Evolutionary conservation across 306 rosid genomes (phyloP), one percentile per base, ranked within the genome.

Genomic region (Pyrus bretschneideri): DNA sequence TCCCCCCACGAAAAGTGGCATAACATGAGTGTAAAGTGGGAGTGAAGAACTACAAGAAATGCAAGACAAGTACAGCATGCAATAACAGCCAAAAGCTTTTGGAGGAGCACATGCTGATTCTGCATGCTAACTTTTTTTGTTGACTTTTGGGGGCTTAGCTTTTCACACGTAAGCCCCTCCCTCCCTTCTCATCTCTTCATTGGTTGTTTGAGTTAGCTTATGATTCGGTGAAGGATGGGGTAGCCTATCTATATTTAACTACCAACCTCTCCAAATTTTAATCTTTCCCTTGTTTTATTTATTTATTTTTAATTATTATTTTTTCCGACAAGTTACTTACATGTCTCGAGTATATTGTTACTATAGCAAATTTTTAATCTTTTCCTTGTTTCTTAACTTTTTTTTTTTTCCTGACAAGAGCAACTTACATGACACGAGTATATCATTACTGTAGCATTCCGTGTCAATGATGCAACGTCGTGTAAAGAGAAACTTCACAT

Each of bases 161-260:
- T 71, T 55, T 68, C 74, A 23, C 21, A 5, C 9, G 2, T 51
- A 5, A 22, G 64, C 45, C 35, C 9, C 72, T 45, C 63, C 70
- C 13, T 59, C 21, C 4, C 40, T 29, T 29, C 59, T 9, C 23
- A 27, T 19, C 9, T 17, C 42, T 40, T 79, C 63, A 5, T 81
- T 78, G 93, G 87, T 87, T 55, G 87, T 85, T 55, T 73, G 86
- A 69, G 84, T 87, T 89, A 83, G 92, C 81, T 91, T 89, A 57
- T 68, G 75, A 59, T 84, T 86, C 73, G 93, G 92, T 87, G 76
- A 38, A 12, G 70, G 49, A 66, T 19, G 70, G 72, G 42, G 67
- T 8, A 82, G 93, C 84, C 91, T 84, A 89, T 82, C 96, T 74
- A 63, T 71, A 81, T 69, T 80, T 67, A 86, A 80, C 93, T 57